phyloP scores from a whole-genome alignment of 495 filamentous ascomycete genomes.

The Aspergillus indologenus region DNA sequence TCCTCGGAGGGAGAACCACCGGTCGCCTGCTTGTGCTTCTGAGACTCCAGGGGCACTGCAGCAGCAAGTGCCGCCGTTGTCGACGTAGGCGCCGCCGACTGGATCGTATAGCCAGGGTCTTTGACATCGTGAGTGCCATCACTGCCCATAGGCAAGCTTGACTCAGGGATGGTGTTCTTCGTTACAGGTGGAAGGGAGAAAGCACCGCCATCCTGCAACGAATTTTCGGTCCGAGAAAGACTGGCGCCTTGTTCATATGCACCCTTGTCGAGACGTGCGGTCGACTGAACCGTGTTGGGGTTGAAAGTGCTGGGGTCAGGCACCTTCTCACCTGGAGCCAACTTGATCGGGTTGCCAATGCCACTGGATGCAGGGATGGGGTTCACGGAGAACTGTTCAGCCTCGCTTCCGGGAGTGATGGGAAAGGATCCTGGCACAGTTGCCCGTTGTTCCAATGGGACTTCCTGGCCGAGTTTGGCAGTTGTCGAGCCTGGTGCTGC shows the following conservation, averaged over 20 bases:
- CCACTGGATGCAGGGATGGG: constrained; percentile 70
- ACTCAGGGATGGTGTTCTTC: constrained; percentile 76
- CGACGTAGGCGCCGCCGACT: constrained; percentile 63
- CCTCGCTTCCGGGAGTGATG: constrained; percentile 64
- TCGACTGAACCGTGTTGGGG: constrained; percentile 47
- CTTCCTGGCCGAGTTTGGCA: constrained; percentile 57
- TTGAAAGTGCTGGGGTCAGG: constrained; percentile 56
- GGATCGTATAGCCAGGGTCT: constrained; percentile 57
- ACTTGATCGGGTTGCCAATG: constrained; percentile 70
- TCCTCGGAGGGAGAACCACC: constrained; percentile 44
- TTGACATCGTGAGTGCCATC: constrained; percentile 10
- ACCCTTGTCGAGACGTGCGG: constrained; percentile 72
- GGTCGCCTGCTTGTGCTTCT: constrained; percentile 50
- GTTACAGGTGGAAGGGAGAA: constrained; percentile 62
- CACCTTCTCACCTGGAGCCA: constrained; percentile 77
- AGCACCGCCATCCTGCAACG: constrained; percentile 18
- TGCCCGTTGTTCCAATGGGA: constrained; percentile 55
- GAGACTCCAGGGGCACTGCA: constrained; percentile 62
- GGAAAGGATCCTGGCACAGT: constrained; percentile 76
- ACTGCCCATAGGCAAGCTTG: constrained; percentile 69
- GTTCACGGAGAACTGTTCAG: constrained; percentile 61
- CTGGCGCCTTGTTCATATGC: constrained; percentile 76
- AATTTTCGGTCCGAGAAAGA: constrained; percentile 26
- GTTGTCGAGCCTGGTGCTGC: constrained; percentile 65
- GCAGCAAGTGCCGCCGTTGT: constrained; percentile 74